phyloP scores from a whole-genome alignment of 257 asterid species.

The Handroanthus guayacan region DNA sequence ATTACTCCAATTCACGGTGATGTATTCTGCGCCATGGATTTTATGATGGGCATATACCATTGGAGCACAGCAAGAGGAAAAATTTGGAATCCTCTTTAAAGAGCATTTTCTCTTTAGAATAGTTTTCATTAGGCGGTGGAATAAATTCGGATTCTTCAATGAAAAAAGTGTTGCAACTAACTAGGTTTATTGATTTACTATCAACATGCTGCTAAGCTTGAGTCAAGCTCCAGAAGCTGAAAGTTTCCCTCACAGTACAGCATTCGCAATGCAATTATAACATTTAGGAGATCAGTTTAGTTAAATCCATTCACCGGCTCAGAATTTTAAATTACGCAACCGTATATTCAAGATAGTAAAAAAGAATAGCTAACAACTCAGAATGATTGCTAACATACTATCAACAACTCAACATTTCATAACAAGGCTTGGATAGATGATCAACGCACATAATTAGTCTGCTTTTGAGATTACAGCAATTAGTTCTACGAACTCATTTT shows the following conservation, averaged over 20 bases:
- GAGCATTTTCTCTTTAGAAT: no score
- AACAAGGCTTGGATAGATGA: background rate
- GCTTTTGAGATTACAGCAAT: no score
- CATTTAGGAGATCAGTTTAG: conserved; percentile 11
- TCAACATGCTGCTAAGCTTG: background rate
- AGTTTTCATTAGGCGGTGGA: no score
- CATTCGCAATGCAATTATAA: background rate
- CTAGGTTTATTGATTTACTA: background rate
- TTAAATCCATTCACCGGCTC: background rate
- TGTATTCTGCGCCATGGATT: no score
- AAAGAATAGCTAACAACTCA: background rate
- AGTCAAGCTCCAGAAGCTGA: background rate
- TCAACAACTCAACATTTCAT: background rate
- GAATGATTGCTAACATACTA: conserved; percentile 6
- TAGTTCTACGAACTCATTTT: no score
- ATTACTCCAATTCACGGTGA: no score
- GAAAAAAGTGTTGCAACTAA: background rate
- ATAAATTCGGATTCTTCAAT: no score
- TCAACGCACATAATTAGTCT: background rate
- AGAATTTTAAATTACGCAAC: conserved; percentile 8
- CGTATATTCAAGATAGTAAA: conserved; percentile 1
- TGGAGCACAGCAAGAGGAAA: no score
- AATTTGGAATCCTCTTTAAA: no score
- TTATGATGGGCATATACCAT: background rate
- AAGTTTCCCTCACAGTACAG: background rate